These are phyloP conservation scores for Sungouiozyma intestinalis DNA, from an alignment of 805 yeast species.

Conservation along the genomic window DNA sequence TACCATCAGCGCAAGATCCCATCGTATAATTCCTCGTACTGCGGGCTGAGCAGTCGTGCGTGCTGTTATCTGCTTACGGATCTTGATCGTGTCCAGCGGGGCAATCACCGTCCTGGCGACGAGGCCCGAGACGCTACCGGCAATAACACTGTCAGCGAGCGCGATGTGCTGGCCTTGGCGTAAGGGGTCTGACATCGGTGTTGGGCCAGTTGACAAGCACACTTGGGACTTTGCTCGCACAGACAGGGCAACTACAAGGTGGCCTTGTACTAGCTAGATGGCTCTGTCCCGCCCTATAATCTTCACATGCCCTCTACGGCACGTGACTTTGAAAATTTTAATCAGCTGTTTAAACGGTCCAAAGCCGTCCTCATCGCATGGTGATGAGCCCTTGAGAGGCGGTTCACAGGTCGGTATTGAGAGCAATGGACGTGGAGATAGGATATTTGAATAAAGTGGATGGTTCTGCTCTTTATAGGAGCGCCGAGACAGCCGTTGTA, in stretches of 20 bases:
- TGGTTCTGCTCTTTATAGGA: conserved; percentile 59
- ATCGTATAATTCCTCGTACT: no score
- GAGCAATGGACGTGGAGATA: conserved; percentile 1
- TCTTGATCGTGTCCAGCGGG: conserved; percentile 27
- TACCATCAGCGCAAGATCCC: conserved; percentile 24
- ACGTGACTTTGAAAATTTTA: not conserved
- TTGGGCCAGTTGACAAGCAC: no score
- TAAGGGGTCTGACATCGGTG: conserved; percentile 32
- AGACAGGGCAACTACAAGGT: no score
- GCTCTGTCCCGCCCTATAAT: no score
- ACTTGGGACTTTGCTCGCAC: no score
- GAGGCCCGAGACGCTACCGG: conserved; percentile 67
- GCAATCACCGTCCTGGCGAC: conserved; percentile 37
- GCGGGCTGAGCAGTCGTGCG: no score
- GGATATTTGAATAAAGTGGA: conserved; percentile 51
- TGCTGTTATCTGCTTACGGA: conserved; percentile 21
- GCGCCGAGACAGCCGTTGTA: conserved; percentile 47
- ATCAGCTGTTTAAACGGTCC: no score
- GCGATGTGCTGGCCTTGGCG: conserved; percentile 43
- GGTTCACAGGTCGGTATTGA: no score
- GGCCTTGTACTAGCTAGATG: no score
- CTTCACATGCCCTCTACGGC: not conserved
- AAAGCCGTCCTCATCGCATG: no score
- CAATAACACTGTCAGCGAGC: conserved; percentile 42
- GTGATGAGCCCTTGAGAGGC: no score